Evolutionary conservation across 2,329 filamentous ascomycete species (phyloP).

Genomic region (Chrysoporthe puriensis): DNA sequence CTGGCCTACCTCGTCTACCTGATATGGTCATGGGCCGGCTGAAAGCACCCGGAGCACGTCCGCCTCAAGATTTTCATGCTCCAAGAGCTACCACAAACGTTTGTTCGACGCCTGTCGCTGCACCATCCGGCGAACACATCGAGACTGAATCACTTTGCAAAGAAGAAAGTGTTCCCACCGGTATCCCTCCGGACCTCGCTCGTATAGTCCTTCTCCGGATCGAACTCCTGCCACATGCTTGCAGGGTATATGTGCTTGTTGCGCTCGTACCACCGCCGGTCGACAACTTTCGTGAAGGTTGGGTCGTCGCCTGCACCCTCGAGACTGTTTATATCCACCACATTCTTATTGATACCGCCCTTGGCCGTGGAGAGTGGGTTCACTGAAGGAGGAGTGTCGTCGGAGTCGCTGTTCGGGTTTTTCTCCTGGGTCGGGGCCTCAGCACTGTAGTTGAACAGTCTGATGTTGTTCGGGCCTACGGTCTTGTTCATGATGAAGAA

Average conservation of each 20-base stretch:
- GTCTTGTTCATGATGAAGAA: constrained; percentile 93
- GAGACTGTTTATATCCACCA: constrained; percentile 56
- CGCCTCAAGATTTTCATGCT: neutral
- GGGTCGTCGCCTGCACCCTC: constrained; percentile 83
- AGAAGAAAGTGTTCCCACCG: constrained; percentile 93
- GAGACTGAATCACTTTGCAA: constrained; percentile 51
- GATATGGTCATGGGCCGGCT: constrained; percentile 34
- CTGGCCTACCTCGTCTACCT: constrained; percentile 41
- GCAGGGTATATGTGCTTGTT: constrained; percentile 99
- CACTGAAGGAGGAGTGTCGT: constrained; percentile 13
- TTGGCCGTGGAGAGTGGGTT: constrained; percentile 45
- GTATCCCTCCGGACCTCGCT: constrained; percentile 78
- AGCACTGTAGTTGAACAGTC: constrained; percentile 76
- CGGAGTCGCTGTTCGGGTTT: constrained; percentile 8
- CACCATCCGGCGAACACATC: neutral
- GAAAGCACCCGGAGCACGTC: constrained; percentile 9
- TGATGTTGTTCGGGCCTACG: constrained; percentile 69
- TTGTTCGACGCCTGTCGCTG: neutral
- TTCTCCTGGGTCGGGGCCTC: constrained; percentile 45
- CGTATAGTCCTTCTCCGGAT: constrained; percentile 84
- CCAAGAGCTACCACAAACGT: neutral
- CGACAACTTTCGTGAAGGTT: constrained; percentile 86
- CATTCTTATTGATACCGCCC: constrained; percentile 40
- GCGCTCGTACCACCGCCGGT: constrained; percentile 93
- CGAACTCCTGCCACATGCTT: constrained; percentile 94